Base-by-base conservation (phyloP, 352 stramenopile genomes). In the Thalassiosira exigua region DNA sequence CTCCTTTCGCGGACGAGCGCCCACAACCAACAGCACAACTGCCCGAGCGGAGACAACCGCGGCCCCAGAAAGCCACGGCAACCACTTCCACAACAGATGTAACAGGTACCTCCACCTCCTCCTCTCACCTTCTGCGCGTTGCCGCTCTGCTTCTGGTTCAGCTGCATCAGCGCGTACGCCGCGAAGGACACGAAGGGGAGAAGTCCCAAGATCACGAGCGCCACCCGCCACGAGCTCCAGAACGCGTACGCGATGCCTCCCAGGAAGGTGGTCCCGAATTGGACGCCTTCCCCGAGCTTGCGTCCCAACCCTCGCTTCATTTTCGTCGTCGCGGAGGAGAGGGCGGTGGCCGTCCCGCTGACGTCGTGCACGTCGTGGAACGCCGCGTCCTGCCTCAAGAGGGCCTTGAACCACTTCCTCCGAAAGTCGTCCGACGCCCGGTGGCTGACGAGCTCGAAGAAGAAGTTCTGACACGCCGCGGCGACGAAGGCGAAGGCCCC, bases 201-300 rank as follows among this genome's bases (percentile, higher is more conserved):
- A 7, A 83, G 36, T 5, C 27, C 61, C n/a, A 94, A 66, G 19
- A 92, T 78, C 0, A 94, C 77, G 5, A 92, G 66, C 2, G 79
- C 73, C 4, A 90, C 74, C 52, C 60, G 75, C 86, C 86, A 93
- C 0, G 39, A 73, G 3, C 64, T 62, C 17, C 76, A 91, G 73
- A 92, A 89, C 0, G 75, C 81, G 70, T 88, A 92, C 0, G 26
- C 78, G 24, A 92, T 58, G 0, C 89, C 88, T 14, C 83, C 86
- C 1, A 93, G 17, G 41, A 80, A 74, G 3, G 79, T 91, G 0
- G 75, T 86, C 11, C 67, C 51, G 51, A 94, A 94, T 60, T 94
- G 86, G 9, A 92, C 70, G 21, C 84, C 81, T 53, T 92, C 78
- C 12, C 89, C 89, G 42, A 94, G 80, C 50, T 94, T 94, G 0